phyloP scores from a whole-genome alignment of 2,329 filamentous ascomycete genomes.

The Tolypocladium cylindrosporum region DNA sequence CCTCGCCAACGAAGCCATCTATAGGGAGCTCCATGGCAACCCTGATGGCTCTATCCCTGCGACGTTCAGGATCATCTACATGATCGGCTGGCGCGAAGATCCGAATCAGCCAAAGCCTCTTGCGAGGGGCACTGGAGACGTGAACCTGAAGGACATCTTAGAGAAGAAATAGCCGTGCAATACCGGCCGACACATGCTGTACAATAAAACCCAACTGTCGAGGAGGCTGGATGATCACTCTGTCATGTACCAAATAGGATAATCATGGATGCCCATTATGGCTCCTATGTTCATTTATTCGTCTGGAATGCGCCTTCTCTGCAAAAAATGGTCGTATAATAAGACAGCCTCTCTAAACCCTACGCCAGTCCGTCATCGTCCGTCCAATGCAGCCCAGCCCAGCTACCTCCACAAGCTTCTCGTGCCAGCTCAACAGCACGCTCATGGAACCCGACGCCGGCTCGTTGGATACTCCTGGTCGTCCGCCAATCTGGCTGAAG shows the following conservation, averaged over 20 bases:
- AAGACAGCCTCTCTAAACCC: constrained; percentile 31
- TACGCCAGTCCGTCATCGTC: constrained; percentile 93
- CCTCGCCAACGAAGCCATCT: constrained; percentile 80
- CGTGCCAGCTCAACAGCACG: constrained; percentile 94
- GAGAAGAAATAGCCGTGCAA: constrained; percentile 29
- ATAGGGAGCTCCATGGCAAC: constrained; percentile 77
- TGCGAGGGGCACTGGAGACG: constrained; percentile 70
- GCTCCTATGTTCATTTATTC: neutral
- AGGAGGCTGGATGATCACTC: neutral
- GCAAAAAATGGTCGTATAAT: neutral
- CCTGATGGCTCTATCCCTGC: constrained; percentile 69
- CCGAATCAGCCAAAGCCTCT: constrained; percentile 70
- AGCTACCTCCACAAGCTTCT: constrained; percentile 92
- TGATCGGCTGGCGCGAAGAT: constrained; percentile 96
- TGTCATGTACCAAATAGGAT: neutral
- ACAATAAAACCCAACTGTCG: neutral
- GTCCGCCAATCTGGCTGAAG: constrained; percentile 67
- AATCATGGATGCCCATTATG: neutral
- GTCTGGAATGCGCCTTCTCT: neutral
- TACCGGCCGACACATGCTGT: neutral
- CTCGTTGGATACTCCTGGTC: constrained; percentile 45
- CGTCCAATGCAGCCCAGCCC: constrained; percentile 85
- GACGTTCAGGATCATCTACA: constrained; percentile 91
- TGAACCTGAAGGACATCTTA: constrained; percentile 78
- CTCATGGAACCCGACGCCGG: constrained; percentile 87